phyloP scores from a whole-genome alignment of 768 basidiomycete genomes.

The Trametes cubensis region DNA sequence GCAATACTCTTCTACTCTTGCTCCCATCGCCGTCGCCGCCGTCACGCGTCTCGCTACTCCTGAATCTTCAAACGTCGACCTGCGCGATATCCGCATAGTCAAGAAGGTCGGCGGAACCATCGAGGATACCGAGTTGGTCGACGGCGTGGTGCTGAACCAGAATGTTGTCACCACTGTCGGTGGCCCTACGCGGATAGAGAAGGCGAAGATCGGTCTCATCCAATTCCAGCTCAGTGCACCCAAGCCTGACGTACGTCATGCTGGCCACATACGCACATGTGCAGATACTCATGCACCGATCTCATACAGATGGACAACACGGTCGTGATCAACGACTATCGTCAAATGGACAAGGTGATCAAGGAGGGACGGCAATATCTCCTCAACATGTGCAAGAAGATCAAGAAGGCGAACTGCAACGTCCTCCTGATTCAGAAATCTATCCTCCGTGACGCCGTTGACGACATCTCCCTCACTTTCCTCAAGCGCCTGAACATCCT shows the following conservation, averaged over 20 bases:
- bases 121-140: slow-evolving; percentile 95
- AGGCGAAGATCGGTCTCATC: slow-evolving; percentile 97
- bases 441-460: slow-evolving; percentile 98
- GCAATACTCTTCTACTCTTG: slow-evolving; percentile 96
- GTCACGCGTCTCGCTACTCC: slow-evolving; percentile 90
- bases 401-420: slow-evolving; percentile 99
- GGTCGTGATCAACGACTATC: slow-evolving; percentile 98
- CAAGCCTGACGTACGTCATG: slow-evolving; percentile 84
- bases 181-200: slow-evolving; percentile 93
- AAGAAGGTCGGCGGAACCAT: slow-evolving; percentile 99
- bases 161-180: slow-evolving; percentile 89
- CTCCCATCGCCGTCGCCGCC: slow-evolving; percentile 98
- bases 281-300: too few relatives aligned
- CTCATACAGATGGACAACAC: slow-evolving; percentile 94
- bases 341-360: slow-evolving; percentile 99
- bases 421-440: slow-evolving; percentile 99
- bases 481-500: slow-evolving; percentile 96
- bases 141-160: slow-evolving; percentile 97
- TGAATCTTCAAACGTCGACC: slow-evolving; percentile 92
- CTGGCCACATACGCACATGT: too few relatives aligned
- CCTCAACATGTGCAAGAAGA: slow-evolving; percentile 97
- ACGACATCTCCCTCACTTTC: slow-evolving; percentile 96
- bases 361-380: slow-evolving; percentile 99
- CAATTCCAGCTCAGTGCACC: slow-evolving; percentile 98
- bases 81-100: slow-evolving; percentile 93